A percentile compares a stretch with the other conserved stretches of the same genome.
Conservation (phyloP, 345 rosid species). For the Syzygium oleosum region DNA sequence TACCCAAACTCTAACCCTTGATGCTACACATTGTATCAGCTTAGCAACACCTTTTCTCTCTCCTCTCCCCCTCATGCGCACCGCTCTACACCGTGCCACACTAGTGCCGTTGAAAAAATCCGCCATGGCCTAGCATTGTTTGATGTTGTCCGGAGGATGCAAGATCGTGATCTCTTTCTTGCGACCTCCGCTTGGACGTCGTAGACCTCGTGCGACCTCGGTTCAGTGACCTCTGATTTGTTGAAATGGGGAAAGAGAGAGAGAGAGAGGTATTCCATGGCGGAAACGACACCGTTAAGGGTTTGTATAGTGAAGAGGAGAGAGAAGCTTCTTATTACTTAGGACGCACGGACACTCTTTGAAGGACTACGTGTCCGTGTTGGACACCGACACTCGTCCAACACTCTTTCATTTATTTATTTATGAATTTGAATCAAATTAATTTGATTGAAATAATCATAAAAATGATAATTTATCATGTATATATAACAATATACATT, state of each 20-base stretch:
- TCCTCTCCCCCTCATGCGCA: not conserved
- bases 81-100: not conserved
- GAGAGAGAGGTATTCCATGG: not conserved
- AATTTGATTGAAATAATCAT: too few relatives aligned
- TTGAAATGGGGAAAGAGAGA: not conserved
- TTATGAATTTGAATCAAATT: too few relatives aligned
- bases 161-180: not conserved
- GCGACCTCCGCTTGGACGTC: not conserved
- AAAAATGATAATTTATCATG: too few relatives aligned
- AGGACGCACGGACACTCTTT: too few relatives aligned
- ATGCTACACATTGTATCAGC: not conserved
- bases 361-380: too few relatives aligned
- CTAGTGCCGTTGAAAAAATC: not conserved
- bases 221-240: not conserved
- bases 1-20: not conserved
- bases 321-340: not conserved
- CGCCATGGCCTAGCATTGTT: not conserved
- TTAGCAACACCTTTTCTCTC: not conserved
- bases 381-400: too few relatives aligned
- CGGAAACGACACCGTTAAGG: not conserved
- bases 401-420: too few relatives aligned
- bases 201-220: not conserved
- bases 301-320: not conserved
- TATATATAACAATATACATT: too few relatives aligned
- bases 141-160: not conserved